Base-by-base conservation (phyloP, 2,329 filamentous ascomycete species). In the Aspergillus niger region DNA sequence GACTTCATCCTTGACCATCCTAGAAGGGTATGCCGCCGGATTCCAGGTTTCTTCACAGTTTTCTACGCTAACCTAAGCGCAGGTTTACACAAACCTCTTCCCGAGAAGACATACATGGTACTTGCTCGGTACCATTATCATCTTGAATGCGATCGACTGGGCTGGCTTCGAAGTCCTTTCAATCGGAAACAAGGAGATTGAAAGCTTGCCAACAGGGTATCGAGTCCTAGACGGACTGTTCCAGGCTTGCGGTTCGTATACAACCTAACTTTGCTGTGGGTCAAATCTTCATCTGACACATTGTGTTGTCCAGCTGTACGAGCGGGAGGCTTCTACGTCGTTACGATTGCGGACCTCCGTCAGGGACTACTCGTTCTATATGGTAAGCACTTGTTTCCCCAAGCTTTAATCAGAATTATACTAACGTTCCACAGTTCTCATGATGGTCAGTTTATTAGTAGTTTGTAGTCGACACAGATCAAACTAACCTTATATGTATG, bases 151-250 rank as follows among this genome's bases (percentile, higher is more conserved):
- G 0, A 81, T 86, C 17, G 86, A 89, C 65, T 90, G 87, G 88
- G 78, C 83, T 0, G 82, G 82, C 0, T 90, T 90, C 63, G 86
- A 89, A 70, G 74, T 90, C 3, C 77, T 91, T 2, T 88, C 89
- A 50, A 80, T 89, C 44, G 84, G 85, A 1, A 89, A 90, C 65
- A 74, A 81, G 1, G 78, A 79, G 1, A 78, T 89, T 0, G 78
- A 83, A 30, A 69, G 71, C 4, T 81, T 89, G 13, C 82, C 85
- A 0, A 68, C 78, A 0, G 81, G 81, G 0, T 82, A 83, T 15
- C 82, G 87, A 1, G 77, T 87, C 4, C 76, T 90, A 22, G 87
- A 88, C 64, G 88, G 87, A 0, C 77, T 90, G 3, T 91, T 90
- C 67, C 68, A 69, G 78, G 85, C 86, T 57, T 81, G 89, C 8